A percentile compares a stretch with the other conserved stretches of the same genome.
These are phyloP conservation scores for Eucalyptus sp. DNA, from an alignment of 345 rosid genomes.

Conservation along the genomic window DNA sequence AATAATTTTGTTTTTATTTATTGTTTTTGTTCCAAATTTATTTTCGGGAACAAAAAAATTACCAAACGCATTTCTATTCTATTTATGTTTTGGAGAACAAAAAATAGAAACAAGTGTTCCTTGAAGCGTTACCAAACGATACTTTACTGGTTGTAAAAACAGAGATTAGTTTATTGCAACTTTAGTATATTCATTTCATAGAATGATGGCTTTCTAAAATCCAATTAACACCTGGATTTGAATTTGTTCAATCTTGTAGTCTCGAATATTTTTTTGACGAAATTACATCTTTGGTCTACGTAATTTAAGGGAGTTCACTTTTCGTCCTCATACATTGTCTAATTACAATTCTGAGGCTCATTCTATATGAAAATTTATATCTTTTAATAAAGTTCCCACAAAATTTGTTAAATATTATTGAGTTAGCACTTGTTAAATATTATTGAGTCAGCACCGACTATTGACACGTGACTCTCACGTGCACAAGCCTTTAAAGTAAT, in stretches of 20 bases:
- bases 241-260: not conserved
- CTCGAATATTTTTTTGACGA: not conserved
- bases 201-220: not conserved
- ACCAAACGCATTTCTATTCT: fast-evolving
- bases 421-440: too few relatives aligned
- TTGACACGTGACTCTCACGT: not conserved
- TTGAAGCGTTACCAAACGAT: fast-evolving
- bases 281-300: not conserved
- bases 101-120: too few relatives aligned
- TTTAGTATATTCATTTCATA: not conserved
- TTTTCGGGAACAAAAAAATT: fast-evolving
- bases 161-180: not conserved
- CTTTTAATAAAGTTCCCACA: not conserved
- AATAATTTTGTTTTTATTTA: too few relatives aligned
- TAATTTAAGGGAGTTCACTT: not conserved
- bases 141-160: not conserved
- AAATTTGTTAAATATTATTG: not conserved
- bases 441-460: not conserved
- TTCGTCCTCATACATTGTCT: not conserved
- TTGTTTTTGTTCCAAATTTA: too few relatives aligned
- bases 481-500: not conserved
- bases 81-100: fast-evolving
- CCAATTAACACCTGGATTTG: not conserved
- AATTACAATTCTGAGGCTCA: not conserved
- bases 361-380: not conserved